Evolutionary conservation across 306 rosid species (phyloP).

Genomic region (Spatholobus suberectus): DNA sequence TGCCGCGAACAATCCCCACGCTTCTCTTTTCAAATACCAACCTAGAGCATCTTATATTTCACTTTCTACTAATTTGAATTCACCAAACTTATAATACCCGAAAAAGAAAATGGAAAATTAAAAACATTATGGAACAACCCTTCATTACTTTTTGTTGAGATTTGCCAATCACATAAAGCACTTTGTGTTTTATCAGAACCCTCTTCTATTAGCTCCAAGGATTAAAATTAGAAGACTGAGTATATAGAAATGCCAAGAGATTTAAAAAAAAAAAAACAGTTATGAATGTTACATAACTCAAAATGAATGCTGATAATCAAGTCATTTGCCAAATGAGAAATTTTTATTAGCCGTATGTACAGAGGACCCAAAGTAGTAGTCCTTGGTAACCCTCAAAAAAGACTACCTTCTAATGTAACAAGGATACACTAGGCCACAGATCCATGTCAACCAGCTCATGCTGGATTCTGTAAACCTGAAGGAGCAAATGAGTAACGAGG

Average conservation of each 20-base stretch:
- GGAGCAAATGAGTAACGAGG: constrained; percentile 42
- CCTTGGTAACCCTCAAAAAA: constrained; percentile 34
- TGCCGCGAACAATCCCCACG: too few species aligned
- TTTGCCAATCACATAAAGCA: neutral
- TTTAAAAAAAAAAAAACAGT: neutral
- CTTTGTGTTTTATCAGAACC: neutral
- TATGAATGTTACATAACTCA: neutral
- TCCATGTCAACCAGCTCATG: constrained; percentile 34
- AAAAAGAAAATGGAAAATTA: neutral
- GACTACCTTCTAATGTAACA: constrained; percentile 26
- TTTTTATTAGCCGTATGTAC: constrained; percentile 56
- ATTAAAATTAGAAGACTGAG: neutral
- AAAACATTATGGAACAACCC: neutral
- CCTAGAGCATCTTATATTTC: too few species aligned
- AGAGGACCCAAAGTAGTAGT: constrained; percentile 41
- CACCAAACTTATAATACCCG: neutral
- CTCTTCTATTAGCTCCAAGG: neutral
- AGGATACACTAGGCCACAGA: constrained; percentile 37
- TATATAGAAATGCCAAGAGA: neutral
- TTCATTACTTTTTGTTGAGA: neutral
- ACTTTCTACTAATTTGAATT: too few species aligned
- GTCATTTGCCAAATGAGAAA: constrained; percentile 35
- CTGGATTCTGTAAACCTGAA: constrained; percentile 33
- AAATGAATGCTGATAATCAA: constrained; percentile 33
- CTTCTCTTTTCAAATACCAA: too few species aligned